Evolutionary conservation across 192 early-diverging fungal species (phyloP), one percentile per base, ranked within the genome.

Genomic region (Coemansia sp.): DNA sequence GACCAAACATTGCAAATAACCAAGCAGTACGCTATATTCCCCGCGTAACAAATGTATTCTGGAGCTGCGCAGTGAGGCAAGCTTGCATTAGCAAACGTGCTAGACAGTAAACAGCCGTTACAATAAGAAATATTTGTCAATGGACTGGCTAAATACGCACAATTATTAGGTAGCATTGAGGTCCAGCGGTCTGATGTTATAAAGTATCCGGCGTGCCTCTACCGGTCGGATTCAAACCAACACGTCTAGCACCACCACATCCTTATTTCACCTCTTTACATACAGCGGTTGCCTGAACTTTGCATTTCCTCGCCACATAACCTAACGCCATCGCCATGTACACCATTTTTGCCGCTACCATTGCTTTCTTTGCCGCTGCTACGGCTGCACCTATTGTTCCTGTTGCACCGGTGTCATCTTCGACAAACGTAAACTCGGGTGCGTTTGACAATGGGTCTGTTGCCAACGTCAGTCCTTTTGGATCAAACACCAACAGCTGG

Each of bases 361-460:
- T 46, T 42, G 52, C 50, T 23, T 55, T 75, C 38, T 55, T 50
- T 26, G 36, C 64, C 25, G 62, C 56, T 42, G 63, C 44, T n/a
- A 58, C 56, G 3, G 65, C 75, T 11, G 66, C 68, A 4, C 70
- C 70, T 2, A 20, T 78, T 28, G 21, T 72, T 15, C 75, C 75
- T 0, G 74, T 38, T 23, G 75, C 24, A 0, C 62, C 70, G 10
- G 66, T 63, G 2, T 58, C 75, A 0, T 72, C 70, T 14, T 66
- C 70, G 15, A 66, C 70, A 36, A 78, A 78, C 25, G 70, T 69
- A 5, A 72, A 72, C 63, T 77, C 74, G 54, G 75, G 70, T 12
- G 75, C 75, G 1, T 78, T 72, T 62, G 70, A 78, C 47, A 78
- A 68, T n/a, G 75, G 70, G 0, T 61, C 65, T 0, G 62, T 66